Evolutionary conservation across 2,329 filamentous ascomycete species (phyloP).

Genomic region (Aspergillus puulaauensis): DNA sequence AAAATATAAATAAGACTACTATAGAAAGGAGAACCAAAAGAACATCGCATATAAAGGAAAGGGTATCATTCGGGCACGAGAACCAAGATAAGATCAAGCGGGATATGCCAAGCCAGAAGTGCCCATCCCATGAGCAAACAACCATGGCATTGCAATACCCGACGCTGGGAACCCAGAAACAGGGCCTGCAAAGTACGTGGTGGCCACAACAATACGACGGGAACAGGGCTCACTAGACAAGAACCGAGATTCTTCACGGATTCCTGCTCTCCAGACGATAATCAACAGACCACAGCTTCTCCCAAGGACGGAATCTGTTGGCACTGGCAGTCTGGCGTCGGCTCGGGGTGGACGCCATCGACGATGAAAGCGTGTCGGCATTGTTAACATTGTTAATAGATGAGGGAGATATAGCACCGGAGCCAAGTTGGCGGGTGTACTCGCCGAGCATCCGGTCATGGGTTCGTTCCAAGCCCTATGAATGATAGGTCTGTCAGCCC

Average conservation of each 20-base stretch:
- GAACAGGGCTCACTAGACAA: not conserved
- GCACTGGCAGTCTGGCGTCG: slow-evolving; percentile 18
- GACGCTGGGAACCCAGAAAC: not conserved
- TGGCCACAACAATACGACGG: not conserved
- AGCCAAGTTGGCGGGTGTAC: not conserved
- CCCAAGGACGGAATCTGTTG: slow-evolving; percentile 37
- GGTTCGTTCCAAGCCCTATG: slow-evolving; percentile 18
- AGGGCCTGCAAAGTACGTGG: not conserved
- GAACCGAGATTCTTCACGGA: not conserved
- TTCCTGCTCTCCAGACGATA: slow-evolving; percentile 37
- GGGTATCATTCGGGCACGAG: slow-evolving; percentile 21
- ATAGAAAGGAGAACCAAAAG: not conserved
- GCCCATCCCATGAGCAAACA: not conserved
- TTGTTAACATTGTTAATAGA: slow-evolving; percentile 8
- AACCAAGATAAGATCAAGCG: slow-evolving; percentile 9
- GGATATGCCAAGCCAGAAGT: not conserved
- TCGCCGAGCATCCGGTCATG: slow-evolving; percentile 3
- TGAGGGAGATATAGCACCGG: slow-evolving; percentile 15
- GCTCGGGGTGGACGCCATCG: slow-evolving; percentile 26
- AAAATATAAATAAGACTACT: not conserved
- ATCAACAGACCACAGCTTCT: slow-evolving; percentile 45
- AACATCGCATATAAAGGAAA: not conserved
- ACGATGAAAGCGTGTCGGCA: slow-evolving; percentile 8
- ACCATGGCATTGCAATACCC: not conserved
- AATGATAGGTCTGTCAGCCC: slow-evolving; percentile 22